Evolutionary conservation across 495 filamentous ascomycete genomes (phyloP).

Genomic region (Aspergillus incahuasiensis): DNA sequence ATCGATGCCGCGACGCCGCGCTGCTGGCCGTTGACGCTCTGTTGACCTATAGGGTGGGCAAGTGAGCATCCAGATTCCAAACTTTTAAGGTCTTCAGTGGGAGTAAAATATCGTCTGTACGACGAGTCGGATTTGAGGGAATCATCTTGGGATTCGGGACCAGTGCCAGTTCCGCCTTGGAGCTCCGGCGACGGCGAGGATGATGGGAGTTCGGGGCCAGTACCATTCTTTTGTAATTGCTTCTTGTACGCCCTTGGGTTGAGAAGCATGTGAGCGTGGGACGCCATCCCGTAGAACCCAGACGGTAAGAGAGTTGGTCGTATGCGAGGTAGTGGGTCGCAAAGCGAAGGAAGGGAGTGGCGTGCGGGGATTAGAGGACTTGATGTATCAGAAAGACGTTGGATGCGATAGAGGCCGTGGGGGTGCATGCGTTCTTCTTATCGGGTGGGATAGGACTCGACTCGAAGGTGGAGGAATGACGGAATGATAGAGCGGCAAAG

Average conservation of each 20-base stretch:
- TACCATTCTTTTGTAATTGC: constrained; percentile 32
- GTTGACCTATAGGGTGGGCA: constrained; percentile 19
- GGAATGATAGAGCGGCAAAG: neutral
- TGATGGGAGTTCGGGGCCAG: constrained; percentile 10
- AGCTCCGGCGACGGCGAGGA: neutral
- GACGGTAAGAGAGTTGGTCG: neutral
- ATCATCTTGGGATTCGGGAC: constrained; percentile 3
- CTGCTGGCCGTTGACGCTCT: constrained; percentile 12
- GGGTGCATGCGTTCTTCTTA: constrained; percentile 8
- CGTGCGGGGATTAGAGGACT: neutral
- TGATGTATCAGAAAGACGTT: constrained; percentile 3
- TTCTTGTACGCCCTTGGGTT: constrained; percentile 37
- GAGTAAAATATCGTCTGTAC: constrained; percentile 12
- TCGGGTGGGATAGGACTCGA: constrained; percentile 12
- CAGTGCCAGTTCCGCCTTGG: neutral
- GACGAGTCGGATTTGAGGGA: constrained; percentile 6
- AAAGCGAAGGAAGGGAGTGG: neutral
- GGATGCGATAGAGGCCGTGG: neutral
- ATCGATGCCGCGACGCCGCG: constrained; percentile 14
- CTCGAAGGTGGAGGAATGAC: neutral
- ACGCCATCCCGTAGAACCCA: constrained; percentile 32
- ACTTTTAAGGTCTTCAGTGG: constrained; percentile 16
- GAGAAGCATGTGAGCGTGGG: constrained; percentile 40
- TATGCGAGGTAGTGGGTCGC: neutral
- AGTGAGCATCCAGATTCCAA: constrained; percentile 24